Evolutionary conservation across 305 asterid species (phyloP).

Genomic region (Solanum hybrid): DNA sequence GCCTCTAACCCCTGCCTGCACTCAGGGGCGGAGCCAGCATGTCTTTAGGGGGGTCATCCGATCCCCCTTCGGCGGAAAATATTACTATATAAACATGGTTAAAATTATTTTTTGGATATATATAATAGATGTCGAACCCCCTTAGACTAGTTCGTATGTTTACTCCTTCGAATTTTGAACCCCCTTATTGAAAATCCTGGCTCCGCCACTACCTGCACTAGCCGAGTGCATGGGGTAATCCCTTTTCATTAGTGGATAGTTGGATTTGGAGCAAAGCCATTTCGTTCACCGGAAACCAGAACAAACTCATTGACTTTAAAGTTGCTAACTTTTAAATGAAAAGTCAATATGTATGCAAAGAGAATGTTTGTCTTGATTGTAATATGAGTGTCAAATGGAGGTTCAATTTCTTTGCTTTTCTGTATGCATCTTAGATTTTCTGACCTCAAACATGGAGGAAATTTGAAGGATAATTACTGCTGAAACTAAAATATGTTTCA

Average conservation of each 20-base stretch:
- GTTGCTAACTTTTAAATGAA: neutral
- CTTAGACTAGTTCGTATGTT: too few species aligned
- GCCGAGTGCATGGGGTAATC: neutral
- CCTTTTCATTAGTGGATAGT: neutral
- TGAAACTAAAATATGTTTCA: neutral
- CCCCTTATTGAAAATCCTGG: too few species aligned
- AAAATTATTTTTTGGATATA: too few species aligned
- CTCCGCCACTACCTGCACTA: neutral
- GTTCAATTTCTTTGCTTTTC: neutral
- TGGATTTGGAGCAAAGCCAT: neutral
- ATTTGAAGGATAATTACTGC: neutral
- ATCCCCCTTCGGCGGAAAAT: too few species aligned
- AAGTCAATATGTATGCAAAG: neutral
- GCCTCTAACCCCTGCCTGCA: neutral
- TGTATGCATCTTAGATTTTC: neutral
- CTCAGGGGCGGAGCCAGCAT: neutral
- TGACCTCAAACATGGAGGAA: neutral
- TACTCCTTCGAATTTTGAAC: too few species aligned
- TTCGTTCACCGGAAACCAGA: neutral
- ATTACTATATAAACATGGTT: too few species aligned
- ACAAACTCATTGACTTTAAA: neutral
- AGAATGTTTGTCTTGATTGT: neutral
- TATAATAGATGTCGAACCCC: too few species aligned
- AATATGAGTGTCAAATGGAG: neutral
- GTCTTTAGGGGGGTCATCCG: too few species aligned